Evolutionary conservation across 2,329 filamentous ascomycete species (phyloP).

Genomic region (Calcarisporium arbuscula): DNA sequence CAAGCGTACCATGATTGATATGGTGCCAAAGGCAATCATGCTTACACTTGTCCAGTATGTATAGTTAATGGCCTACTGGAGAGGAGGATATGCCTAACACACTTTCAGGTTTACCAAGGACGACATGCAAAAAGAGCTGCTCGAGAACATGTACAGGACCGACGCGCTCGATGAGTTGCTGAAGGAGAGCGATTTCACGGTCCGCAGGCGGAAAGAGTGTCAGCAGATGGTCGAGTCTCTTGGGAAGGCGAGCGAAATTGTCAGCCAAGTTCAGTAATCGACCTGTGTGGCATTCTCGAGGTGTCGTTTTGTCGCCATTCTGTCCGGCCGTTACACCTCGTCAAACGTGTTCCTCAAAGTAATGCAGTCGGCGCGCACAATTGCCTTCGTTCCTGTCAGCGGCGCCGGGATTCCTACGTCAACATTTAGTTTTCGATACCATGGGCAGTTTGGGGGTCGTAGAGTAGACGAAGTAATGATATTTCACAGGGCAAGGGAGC

Average conservation of each 20-base stretch:
- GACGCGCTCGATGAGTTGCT: slow-evolving; percentile 88
- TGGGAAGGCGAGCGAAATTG: slow-evolving; percentile 86
- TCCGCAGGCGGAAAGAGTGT: slow-evolving; percentile 92
- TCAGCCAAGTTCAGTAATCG: slow-evolving; percentile 65
- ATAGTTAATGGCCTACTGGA: too few relatives aligned
- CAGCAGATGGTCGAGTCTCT: slow-evolving; percentile 98
- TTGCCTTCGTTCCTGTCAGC: not conserved
- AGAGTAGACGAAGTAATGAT: slow-evolving; percentile 29
- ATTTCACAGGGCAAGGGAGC: slow-evolving; percentile 14
- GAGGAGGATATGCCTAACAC: slow-evolving; percentile 15
- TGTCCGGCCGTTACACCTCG: too few relatives aligned
- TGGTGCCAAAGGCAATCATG: slow-evolving; percentile 99
- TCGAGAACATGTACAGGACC: slow-evolving; percentile 95
- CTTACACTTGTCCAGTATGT: slow-evolving; percentile 89
- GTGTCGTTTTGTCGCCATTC: too few relatives aligned
- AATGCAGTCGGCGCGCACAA: not conserved
- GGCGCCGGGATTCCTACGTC: too few relatives aligned
- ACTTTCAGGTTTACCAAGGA: slow-evolving; percentile 77
- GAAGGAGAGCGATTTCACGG: slow-evolving; percentile 96
- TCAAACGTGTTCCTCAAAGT: too few relatives aligned
- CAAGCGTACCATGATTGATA: slow-evolving; percentile 97
- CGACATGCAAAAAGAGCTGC: slow-evolving; percentile 94
- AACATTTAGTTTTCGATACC: slow-evolving; percentile 32
- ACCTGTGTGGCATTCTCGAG: too few relatives aligned
- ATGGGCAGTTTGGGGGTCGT: slow-evolving; percentile 23